phyloP scores from a whole-genome alignment of 441 rosid genomes.

The Erodium texanum region DNA sequence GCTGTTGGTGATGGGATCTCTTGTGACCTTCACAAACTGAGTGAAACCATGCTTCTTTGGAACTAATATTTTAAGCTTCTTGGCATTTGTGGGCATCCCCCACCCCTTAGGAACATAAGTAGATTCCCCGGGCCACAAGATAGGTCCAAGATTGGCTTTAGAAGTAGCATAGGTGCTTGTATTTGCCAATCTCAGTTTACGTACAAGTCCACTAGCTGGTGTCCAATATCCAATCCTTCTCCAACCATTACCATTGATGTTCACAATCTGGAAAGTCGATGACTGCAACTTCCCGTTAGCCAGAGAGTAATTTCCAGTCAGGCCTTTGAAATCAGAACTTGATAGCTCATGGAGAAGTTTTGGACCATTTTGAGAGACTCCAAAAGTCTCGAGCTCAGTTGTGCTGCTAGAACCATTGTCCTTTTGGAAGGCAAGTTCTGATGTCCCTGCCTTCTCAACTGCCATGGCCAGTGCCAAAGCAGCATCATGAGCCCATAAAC shows the following conservation, averaged over 20 bases:
- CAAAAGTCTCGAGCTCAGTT: conserved; percentile 35
- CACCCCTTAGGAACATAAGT: conserved; percentile 39
- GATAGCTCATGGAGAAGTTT: conserved; percentile 25
- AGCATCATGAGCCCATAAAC: conserved; percentile 57
- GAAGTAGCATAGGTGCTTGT: conserved; percentile 21
- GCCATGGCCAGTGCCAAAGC: conserved; percentile 44
- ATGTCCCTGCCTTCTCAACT: conserved; percentile 35
- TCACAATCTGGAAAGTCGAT: conserved; percentile 34
- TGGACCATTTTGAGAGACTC: conserved; percentile 38
- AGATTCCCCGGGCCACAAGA: conserved; percentile 59
- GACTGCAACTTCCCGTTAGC: conserved; percentile 31
- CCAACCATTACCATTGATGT: conserved; percentile 27
- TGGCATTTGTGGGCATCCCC: conserved; percentile 42
- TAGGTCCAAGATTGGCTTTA: conserved; percentile 23
- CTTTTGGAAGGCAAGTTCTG: conserved; percentile 16
- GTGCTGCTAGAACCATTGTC: conserved; percentile 9
- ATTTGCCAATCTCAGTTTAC: conserved; percentile 13
- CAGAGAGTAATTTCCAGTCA: conserved; percentile 36
- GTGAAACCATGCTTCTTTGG: conserved; percentile 34
- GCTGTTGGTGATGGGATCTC: conserved; percentile 19
- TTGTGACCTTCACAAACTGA: conserved; percentile 32
- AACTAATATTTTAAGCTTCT: conserved; percentile 37
- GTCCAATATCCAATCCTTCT: conserved; percentile 49
- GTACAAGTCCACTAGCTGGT: conserved; percentile 27
- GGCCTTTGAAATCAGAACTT: conserved; percentile 29